Evolutionary conservation across 2,329 filamentous ascomycete genomes (phyloP).

Genomic region (Aspergillus tamarii): DNA sequence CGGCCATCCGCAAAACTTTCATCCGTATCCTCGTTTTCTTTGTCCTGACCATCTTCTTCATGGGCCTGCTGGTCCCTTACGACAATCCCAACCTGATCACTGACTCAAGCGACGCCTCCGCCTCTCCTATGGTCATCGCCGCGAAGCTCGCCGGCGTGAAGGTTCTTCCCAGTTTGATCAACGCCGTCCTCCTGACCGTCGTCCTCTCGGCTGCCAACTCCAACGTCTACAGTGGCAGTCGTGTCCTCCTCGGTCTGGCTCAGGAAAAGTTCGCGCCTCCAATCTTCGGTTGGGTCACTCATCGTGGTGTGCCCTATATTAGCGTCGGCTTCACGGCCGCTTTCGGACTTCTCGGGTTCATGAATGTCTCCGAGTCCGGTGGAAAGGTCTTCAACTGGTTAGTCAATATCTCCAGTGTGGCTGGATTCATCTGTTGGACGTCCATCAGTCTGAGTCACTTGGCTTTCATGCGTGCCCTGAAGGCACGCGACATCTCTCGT

Average conservation of each 20-base stretch:
- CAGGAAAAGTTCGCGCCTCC: constrained; percentile 46
- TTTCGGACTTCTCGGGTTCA: constrained; percentile 68
- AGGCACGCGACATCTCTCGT: constrained; percentile 60
- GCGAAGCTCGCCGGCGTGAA: constrained; percentile 39
- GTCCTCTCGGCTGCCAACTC: constrained; percentile 45
- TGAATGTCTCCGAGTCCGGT: constrained; percentile 66
- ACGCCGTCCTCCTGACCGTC: constrained; percentile 42
- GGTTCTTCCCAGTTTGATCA: constrained; percentile 40
- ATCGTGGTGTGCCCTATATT: constrained; percentile 45
- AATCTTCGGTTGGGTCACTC: constrained; percentile 44
- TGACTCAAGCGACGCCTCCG: constrained; percentile 25
- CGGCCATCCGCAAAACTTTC: constrained; percentile 72
- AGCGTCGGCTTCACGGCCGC: constrained; percentile 46
- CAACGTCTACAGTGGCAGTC: constrained; percentile 54
- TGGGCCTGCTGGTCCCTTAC: constrained; percentile 70
- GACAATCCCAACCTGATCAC: constrained; percentile 57
- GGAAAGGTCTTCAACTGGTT: constrained; percentile 58
- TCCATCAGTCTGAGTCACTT: constrained; percentile 58
- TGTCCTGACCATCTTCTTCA: constrained; percentile 57
- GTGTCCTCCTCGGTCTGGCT: constrained; percentile 69
- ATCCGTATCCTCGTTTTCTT: constrained; percentile 69
- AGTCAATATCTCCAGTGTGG: constrained; percentile 35
- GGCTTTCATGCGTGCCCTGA: constrained; percentile 64
- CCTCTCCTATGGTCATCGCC: constrained; percentile 45
- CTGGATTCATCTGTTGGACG: constrained; percentile 36